phyloP scores from a whole-genome alignment of 108 stramenopile genomes.

The Nitzschia sp. region DNA sequence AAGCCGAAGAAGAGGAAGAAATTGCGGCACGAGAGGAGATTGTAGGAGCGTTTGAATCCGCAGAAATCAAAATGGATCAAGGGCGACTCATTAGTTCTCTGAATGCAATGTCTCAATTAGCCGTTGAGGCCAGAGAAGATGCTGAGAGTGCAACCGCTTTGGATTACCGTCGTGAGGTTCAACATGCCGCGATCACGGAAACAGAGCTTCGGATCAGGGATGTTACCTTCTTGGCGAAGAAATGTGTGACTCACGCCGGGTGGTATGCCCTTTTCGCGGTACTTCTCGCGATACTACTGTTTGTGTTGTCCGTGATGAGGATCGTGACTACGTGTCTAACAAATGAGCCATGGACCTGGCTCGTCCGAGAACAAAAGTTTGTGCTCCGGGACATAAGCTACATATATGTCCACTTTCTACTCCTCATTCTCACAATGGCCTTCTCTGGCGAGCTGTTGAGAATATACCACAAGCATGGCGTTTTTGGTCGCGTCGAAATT shows the following conservation, averaged over 20 bases:
- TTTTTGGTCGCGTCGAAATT: conserved; percentile 5
- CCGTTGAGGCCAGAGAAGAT: background rate
- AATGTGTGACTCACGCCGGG: conserved; percentile 21
- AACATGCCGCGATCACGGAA: conserved; percentile 2
- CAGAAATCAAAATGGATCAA: background rate
- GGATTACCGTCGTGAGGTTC: background rate
- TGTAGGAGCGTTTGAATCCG: background rate
- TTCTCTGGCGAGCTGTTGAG: conserved; percentile 22
- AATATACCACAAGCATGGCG: background rate
- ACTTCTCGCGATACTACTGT: conserved; percentile 3
- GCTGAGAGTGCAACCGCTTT: conserved; percentile 1
- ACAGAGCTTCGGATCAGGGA: background rate
- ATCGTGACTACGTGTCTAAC: conserved; percentile 16
- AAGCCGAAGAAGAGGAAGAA: background rate
- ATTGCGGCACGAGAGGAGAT: background rate
- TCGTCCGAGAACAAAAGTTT: conserved; percentile 9
- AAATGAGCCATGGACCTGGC: conserved; percentile 19
- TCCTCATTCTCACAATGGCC: conserved; percentile 23
- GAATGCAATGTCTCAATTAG: background rate
- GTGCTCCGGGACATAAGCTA: conserved; percentile 16
- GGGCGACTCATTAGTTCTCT: background rate
- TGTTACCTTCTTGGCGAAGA: conserved; percentile 14
- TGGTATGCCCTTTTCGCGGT: conserved; percentile 23
- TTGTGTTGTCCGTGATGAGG: background rate
- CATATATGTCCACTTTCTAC: conserved; percentile 9